Evolutionary conservation across 768 basidiomycete genomes (phyloP).

Genomic region (Daedaleopsis nitida): DNA sequence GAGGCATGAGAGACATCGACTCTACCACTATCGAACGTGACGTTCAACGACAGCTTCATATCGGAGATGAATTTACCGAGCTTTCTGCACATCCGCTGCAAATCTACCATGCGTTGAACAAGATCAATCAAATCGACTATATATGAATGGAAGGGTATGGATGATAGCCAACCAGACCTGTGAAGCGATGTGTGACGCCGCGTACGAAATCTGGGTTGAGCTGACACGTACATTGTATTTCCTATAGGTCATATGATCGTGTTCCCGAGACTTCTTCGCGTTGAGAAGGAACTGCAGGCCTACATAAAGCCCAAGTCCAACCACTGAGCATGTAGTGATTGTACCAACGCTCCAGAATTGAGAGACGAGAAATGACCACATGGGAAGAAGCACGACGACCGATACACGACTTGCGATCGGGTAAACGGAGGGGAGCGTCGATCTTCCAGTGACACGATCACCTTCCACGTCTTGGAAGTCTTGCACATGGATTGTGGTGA

Average conservation of each 20-base stretch:
- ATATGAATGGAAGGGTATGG: too few species aligned
- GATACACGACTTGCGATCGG: neutral
- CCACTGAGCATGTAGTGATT: neutral
- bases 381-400: neutral
- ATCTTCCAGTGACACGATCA: constrained; percentile 8
- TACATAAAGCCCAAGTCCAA: neutral
- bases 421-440: constrained; percentile 9
- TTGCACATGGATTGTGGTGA: constrained; percentile 30
- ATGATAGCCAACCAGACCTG: too few species aligned
- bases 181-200: too few species aligned
- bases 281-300: neutral
- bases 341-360: neutral
- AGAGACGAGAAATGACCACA: neutral
- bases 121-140: too few species aligned
- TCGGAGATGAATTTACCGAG: too few species aligned
- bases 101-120: too few species aligned
- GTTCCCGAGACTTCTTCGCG: neutral
- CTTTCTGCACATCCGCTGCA: too few species aligned
- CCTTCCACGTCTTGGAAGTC: constrained; percentile 17
- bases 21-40: too few species aligned
- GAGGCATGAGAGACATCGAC: too few species aligned
- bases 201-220: too few species aligned
- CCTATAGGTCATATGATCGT: neutral
- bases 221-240: neutral
- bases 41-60: too few species aligned